Evolutionary conservation across 2,329 filamentous ascomycete species (phyloP), one percentile per base, ranked within the genome.

Genomic region (Penicillium olsonii): DNA sequence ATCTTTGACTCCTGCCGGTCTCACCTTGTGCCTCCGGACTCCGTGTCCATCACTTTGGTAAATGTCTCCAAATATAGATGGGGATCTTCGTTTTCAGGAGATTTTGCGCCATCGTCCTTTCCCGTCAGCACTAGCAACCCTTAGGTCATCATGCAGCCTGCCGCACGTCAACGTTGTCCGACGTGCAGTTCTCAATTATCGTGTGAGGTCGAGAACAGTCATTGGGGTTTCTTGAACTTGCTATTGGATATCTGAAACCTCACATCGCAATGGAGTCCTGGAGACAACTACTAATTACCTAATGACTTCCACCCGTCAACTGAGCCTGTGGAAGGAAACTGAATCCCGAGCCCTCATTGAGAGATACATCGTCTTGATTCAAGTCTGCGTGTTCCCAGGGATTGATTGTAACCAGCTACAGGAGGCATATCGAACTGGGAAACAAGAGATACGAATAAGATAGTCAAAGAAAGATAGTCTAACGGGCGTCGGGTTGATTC

Each of bases 391-490:
- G n/a, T n/a, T n/a, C n/a, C n/a, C n/a, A 46, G 15, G 27, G 31
- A 17, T 11, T 17, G n/a, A n/a, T 18, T 18, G 33, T 18, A 33
- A 24, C 42, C 38, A 15, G 26, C 26, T 48, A 48, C 39, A 19
- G 18, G 56, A 48, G 39, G 35, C 14, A 43, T 29, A 38, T 19
- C n/a, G 19, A 5, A 24, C 11, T 18, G 37, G 42, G 40, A 46
- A 40, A 37, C 34, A 35, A 37, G 41, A 48, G 42, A 48, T 40
- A 29, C 31, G 46, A 45, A 49, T 49, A 15, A 45, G 20, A 40
- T 49, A 49, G 17, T 45, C 8, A 35, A 40, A 22, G 22, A 22
- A 37, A 45, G n/a, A 38, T 41, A 50, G 42, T 42, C 34, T 47
- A 41, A 46, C 27, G 42, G 47, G 20, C 31, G 14, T 42, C 19